Percentiles rank a stretch among this genome's conserved stretches.
These are phyloP conservation scores for Vigna reflexopilosa DNA, from an alignment of 306 rosid species.

Conservation along the genomic window DNA sequence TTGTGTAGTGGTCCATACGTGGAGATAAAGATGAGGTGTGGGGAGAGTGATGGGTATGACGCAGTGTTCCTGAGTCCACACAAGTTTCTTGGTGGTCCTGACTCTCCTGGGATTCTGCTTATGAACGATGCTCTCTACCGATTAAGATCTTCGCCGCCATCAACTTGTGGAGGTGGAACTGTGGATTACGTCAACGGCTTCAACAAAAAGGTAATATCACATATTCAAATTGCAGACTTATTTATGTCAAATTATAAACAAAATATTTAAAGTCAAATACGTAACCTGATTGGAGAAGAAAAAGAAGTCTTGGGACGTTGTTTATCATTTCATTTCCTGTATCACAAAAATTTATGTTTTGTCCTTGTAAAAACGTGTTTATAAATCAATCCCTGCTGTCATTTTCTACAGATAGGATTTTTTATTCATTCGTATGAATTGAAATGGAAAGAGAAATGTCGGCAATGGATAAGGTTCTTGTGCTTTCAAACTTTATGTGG, in stretches of 20 bases:
- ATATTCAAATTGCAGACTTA: neutral
- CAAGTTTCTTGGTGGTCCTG: conserved; percentile 88
- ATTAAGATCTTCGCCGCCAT: conserved; percentile 67
- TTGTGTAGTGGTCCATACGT: conserved; percentile 76
- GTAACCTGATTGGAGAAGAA: too few species aligned
- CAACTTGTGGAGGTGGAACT: conserved; percentile 91
- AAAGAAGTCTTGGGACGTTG: too few species aligned
- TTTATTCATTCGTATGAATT: neutral
- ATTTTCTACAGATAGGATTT: neutral
- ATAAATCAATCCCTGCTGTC: neutral
- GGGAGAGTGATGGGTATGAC: conserved; percentile 70
- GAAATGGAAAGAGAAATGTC: neutral
- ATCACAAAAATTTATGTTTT: too few species aligned
- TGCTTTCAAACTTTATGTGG: too few species aligned
- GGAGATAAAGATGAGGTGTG: conserved; percentile 67
- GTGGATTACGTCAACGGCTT: conserved; percentile 80
- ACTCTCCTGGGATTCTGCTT: conserved; percentile 74
- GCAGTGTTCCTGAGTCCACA: conserved; percentile 77
- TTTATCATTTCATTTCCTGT: too few species aligned
- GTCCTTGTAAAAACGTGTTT: too few species aligned
- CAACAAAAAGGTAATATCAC: conserved; percentile 56
- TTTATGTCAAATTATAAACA: neutral
- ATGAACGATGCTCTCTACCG: conserved; percentile 65
- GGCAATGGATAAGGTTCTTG: too few species aligned
- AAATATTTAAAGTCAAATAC: too few species aligned